Percentiles rank a stretch among this genome's conserved stretches.
Evolutionary conservation across 169 alveolate species (phyloP).

Genomic region (Babesia divergens): DNA sequence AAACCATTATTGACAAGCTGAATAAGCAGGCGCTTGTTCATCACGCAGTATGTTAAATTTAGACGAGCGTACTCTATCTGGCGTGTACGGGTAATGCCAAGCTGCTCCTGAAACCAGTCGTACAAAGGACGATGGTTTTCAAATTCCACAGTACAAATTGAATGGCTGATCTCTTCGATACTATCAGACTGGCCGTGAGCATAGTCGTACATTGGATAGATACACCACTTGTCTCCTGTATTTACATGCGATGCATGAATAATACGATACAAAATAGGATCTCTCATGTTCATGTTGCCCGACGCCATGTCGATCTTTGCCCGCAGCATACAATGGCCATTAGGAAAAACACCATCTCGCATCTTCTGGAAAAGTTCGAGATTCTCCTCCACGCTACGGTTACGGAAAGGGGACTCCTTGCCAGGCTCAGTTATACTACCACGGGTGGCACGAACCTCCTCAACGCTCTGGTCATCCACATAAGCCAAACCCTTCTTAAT

Average conservation of each 20-base stretch:
- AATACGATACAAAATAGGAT: constrained; percentile 93
- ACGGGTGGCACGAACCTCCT: constrained; percentile 86
- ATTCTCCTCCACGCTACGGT: constrained; percentile 94
- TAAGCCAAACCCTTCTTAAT: constrained; percentile 96
- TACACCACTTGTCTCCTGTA: constrained; percentile 97
- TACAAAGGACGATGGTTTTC: constrained; percentile 97
- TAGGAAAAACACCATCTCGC: constrained; percentile 93
- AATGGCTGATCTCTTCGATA: constrained; percentile 95
- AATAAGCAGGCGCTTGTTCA: constrained; percentile 91
- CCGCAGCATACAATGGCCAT: constrained; percentile 93
- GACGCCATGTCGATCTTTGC: constrained; percentile 97
- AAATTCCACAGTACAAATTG: constrained; percentile 98
- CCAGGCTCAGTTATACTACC: constrained; percentile 87
- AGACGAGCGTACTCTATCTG: constrained; percentile 97
- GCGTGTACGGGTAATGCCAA: constrained; percentile 78
- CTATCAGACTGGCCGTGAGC: constrained; percentile 99
- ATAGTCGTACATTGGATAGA: constrained; percentile 98
- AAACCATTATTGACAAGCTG: constrained; percentile 86
- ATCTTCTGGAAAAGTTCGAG: constrained; percentile 91
- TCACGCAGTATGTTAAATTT: constrained; percentile 93
- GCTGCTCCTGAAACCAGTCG: constrained; percentile 96
- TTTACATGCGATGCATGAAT: constrained; percentile 91
- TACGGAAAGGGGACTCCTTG: constrained; percentile 89
- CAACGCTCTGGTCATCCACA: constrained; percentile 93
- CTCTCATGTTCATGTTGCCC: constrained; percentile 96